Base-by-base conservation (phyloP, 306 rosid species). In the Rosa chinensis region DNA sequence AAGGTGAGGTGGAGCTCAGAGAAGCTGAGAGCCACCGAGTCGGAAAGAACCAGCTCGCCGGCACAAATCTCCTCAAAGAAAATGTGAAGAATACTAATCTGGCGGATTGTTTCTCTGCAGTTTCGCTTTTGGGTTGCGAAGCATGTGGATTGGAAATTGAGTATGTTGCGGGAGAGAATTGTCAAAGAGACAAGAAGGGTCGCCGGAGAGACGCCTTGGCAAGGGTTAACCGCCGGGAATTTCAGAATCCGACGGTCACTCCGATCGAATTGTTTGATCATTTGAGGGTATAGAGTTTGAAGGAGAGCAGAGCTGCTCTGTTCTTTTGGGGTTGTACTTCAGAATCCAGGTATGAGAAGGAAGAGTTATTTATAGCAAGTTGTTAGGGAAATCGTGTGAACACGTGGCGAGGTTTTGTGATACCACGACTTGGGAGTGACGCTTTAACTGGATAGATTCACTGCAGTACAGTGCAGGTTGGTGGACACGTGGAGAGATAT, bases 151-250 rank as follows among this genome's bases (percentile, higher is more conserved):
- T 86, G 85, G 84, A 59, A 82, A 43, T 35, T 79, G 87, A 85
- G 86, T 78, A 92, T 85, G 44, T 64, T 43, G 21, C 77, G 85
- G 5, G 89, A 82, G 59, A 92, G 93, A 35, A 76, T 68, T 62
- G 87, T 77, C 5, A 91, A 73, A 8, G 97, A 90, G 16, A 81
- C 6, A 7, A 94, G 73, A 48, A 94, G 97, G 16, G 92, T 87
- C 12, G 61, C 59, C 43, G 83, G 79, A 48, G 91, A 88, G 23
- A 91, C 70, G 0, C 28, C 82, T 47, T 82, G 85, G 79, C 98
- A 94, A 0, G 97, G 98, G 23, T 76, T 91, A 48, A 94, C 97
- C 69, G 98, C 98, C 88, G 92, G 94, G 39, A 87, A 80, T 5
- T 85, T 77, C 2, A 94, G 90, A 67, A 84, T 81, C 70, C 92